phyloP scores from a whole-genome alignment of 768 basidiomycete species.

The Suillus occidentalis region DNA sequence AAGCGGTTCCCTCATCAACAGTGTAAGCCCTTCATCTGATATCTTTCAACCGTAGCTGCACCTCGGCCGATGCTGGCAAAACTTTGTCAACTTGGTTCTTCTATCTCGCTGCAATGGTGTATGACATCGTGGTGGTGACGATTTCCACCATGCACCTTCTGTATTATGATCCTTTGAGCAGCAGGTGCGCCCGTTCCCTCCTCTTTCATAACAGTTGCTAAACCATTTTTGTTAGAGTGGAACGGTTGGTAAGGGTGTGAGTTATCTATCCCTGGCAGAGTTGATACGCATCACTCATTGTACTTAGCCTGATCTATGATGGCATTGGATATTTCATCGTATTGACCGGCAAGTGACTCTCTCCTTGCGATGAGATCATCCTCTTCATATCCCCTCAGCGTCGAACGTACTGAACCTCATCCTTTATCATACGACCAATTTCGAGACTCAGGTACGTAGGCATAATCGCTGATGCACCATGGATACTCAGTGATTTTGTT shows the following conservation, averaged over 20 bases:
- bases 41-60: constrained; percentile 43
- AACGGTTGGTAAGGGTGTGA: background rate
- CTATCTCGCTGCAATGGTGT: constrained; percentile 58
- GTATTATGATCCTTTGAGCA: background rate
- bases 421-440: background rate
- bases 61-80: constrained; percentile 31
- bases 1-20: constrained; percentile 5
- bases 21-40: background rate
- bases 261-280: background rate
- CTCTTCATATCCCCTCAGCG: background rate
- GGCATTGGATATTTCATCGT: background rate
- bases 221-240: background rate
- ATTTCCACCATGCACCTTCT: background rate
- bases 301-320: background rate
- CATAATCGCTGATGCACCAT: background rate
- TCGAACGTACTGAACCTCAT: background rate
- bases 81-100: constrained; percentile 52
- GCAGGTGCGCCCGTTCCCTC: background rate
- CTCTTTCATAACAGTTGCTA: background rate
- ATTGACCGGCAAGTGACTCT: background rate
- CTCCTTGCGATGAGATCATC: background rate
- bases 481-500: background rate
- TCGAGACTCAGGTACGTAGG: background rate
- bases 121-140: constrained; percentile 51
- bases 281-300: background rate